Base-by-base conservation (phyloP, 225 moss, liverwort and hornwort genomes). In the Anthoceros angustus region DNA sequence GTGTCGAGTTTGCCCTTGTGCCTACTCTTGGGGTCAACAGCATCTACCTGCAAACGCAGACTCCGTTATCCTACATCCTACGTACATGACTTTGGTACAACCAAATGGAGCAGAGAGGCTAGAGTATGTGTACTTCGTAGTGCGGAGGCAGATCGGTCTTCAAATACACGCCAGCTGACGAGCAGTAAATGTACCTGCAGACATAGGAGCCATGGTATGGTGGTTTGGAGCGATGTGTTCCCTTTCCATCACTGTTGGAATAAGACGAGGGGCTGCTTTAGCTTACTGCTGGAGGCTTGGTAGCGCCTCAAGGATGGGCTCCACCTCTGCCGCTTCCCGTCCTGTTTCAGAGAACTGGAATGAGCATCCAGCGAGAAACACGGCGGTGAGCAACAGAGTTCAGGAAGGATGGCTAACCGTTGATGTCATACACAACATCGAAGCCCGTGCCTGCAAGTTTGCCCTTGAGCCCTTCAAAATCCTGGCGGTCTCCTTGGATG, bases 1-100 rank as follows among this genome's bases (percentile, higher is more conserved):
- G 98, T 98, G 71, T 98, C 92, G 82, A 98, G 66, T 66, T 98
- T 98, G 23, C 98, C 98, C 77, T 92, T 92, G 70, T 98, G 98
- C 63, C 98, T 82, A 76, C 98, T 98, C 75, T 92, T 98, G 67
- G 98, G 98, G 65, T 98, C 98, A 62, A 87, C 98, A 40, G 79
- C 92, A 42, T 98, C 98, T 63, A 98, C 86, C 95, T 98, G 65
- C 25, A 25, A 42, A 60, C 15, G 68, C 41, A 63, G 45, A 18
- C 45, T 18, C 39, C 20, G 10, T 16, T 40, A 12, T 5, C 7
- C 10, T n/a, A 45, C 16, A n/a, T 67, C 32, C 12, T 26, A 42
- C 2, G 0, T 42, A 14, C 40, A 68, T 23, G 64, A 40, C 9
- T 65, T 2, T 0, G 8, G 63, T 39, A 15, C 32, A 0, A 10